Evolutionary conservation across 2,329 filamentous ascomycete genomes (phyloP), one percentile per base, ranked within the genome.

Genomic region (Trichoderma oligosporum): DNA sequence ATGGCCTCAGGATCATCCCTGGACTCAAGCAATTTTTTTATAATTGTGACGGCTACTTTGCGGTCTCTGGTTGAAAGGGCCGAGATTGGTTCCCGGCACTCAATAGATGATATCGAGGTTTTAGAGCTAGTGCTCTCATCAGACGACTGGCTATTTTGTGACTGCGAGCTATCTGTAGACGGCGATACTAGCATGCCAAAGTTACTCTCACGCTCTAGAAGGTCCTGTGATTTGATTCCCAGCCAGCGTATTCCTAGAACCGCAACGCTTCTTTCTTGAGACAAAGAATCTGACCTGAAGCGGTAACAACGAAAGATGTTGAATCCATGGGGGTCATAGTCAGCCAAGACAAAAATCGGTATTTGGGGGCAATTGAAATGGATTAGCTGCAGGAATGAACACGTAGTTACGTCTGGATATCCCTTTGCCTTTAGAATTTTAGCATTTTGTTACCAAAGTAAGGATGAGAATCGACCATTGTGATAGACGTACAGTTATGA

Each of bases 241-340:
- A 93, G 74, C 86, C 87, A 90, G 42, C 72, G 70, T 0, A 91
- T 71, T 0, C 70, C 68, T 0, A 80, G 76, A 0, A 84, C 75
- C 0, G 72, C 73, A 1, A 78, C 67, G 31, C 76, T 69, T 3
- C 74, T 73, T 66, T 90, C 86, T 63, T 89, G 85, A 0, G 78
- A 72, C 0, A 89, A 74, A 7, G 77, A 75, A 12, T 73, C 74
- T n/a, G 87, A 89, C 6, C 88, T 87, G 60, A 85, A 74, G 61
- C 85, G 87, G 73, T 92, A 94, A 14, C 85, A 90, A 4, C 81
- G 81, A 62, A 90, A 74, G 38, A 95, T 94, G 2, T 80, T 81
- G 25, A 93, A 71, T 0, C 90, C 89, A 61, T 93, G 83, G 0
- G 89, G 88, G 63, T 94, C 89, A 59, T 82, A 89, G 65, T 95